Conservation (phyloP, 495 filamentous ascomycete species). For the Aspergillus bertholletiae region DNA sequence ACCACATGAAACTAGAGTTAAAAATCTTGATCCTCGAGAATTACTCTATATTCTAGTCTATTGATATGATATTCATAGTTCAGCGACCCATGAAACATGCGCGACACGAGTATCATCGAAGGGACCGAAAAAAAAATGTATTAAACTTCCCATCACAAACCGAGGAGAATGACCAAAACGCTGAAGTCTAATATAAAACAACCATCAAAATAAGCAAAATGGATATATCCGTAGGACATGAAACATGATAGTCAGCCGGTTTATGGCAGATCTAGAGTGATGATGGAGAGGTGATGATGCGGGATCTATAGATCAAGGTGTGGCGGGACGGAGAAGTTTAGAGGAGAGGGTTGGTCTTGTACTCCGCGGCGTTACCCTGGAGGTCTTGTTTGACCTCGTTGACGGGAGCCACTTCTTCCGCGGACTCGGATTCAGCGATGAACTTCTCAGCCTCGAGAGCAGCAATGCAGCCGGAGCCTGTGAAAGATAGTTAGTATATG, state of each 20-base stretch:
- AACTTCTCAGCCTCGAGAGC: conserved; percentile 94
- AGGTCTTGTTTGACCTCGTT: conserved; percentile 26
- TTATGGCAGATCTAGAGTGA: background rate
- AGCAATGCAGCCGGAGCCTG: conserved; percentile 90
- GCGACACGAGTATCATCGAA: conserved; percentile 8
- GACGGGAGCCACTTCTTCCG: conserved; percentile 30
- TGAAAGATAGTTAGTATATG: conserved; percentile 9
- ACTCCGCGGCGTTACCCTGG: conserved; percentile 47
- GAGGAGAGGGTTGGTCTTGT: conserved; percentile 60
- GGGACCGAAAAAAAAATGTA: conserved; percentile 10
- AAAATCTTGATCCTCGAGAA: conserved; percentile 1
- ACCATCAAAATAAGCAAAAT: conserved; percentile 12
- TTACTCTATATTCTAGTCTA: conserved; percentile 18
- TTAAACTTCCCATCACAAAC: conserved; percentile 6
- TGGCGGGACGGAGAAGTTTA: conserved; percentile 31
- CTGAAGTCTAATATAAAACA: conserved; percentile 20
- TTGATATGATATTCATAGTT: conserved; percentile 6
- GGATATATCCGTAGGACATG: conserved; percentile 10
- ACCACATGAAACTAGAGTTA: background rate
- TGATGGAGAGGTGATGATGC: background rate
- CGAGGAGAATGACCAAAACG: conserved; percentile 19
- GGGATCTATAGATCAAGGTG: background rate
- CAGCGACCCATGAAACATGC: background rate
- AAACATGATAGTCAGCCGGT: conserved; percentile 7
- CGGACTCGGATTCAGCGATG: conserved; percentile 70